Conservation (phyloP, 257 asterid genomes). For the Jacaranda copaia region DNA sequence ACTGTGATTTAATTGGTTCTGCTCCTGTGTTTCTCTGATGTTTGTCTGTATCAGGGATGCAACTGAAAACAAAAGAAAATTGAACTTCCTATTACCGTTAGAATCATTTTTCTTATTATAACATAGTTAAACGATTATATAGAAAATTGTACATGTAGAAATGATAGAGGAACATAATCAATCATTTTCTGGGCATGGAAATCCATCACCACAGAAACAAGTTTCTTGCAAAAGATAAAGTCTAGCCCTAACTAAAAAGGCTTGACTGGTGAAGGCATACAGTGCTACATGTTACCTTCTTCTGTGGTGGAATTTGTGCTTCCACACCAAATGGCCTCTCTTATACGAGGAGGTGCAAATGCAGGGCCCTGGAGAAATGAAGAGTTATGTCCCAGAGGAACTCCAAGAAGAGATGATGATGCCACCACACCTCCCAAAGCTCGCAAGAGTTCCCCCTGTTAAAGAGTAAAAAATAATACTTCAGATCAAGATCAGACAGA, state of each 20-base stretch:
- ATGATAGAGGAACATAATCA: constrained; percentile 1
- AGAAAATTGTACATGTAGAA: not conserved
- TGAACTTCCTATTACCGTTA: not conserved
- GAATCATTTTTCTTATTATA: constrained; percentile 7
- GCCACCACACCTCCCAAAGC: constrained; percentile 91
- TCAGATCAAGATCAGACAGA: constrained; percentile 19
- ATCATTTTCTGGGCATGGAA: not conserved
- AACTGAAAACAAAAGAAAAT: not conserved
- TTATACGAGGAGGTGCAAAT: constrained; percentile 98
- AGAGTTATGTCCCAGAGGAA: constrained; percentile 97
- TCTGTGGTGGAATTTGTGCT: constrained; percentile 97
- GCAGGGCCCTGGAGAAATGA: constrained; percentile 99
- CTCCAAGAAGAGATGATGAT: constrained; percentile 92
- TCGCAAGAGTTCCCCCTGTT: constrained; percentile 88
- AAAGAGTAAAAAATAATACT: constrained; percentile 27
- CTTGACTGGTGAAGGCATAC: not conserved
- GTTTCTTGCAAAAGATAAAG: not conserved
- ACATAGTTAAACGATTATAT: not conserved
- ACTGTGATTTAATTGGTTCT: not conserved
- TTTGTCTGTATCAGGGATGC: not conserved
- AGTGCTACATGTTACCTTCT: constrained; percentile 62
- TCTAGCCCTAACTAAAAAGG: not conserved
- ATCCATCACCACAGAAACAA: constrained; percentile 23
- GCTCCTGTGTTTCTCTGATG: not conserved
- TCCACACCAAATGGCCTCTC: constrained; percentile 99